These are phyloP conservation scores for Botrytis galanthina DNA, from an alignment of 2,329 filamentous ascomycete genomes.

Conservation along the genomic window DNA sequence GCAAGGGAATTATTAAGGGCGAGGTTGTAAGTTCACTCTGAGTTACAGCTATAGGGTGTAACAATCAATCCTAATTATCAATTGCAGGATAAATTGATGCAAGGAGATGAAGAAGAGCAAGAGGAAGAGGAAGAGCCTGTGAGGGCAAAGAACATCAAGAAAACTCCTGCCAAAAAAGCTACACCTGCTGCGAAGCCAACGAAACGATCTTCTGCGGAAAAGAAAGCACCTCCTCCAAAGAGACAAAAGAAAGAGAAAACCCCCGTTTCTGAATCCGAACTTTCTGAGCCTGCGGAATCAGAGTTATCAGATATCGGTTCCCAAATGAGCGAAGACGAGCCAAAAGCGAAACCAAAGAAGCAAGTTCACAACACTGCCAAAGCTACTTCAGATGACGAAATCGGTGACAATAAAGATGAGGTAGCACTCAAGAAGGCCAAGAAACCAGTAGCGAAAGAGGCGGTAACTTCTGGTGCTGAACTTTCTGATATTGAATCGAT, in stretches of 20 bases:
- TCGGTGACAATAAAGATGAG: slow-evolving; percentile 16
- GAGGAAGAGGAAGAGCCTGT: slow-evolving; percentile 49
- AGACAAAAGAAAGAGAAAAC: slow-evolving; percentile 36
- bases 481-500: slow-evolving; percentile 12
- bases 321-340: slow-evolving; percentile 26
- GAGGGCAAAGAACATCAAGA: slow-evolving; percentile 9
- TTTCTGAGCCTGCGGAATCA: slow-evolving; percentile 9
- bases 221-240: slow-evolving; percentile 40
- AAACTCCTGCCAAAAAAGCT: slow-evolving; percentile 3
- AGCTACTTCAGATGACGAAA: background rate
- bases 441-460: background rate
- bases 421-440: background rate
- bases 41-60: background rate
- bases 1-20: slow-evolving; percentile 56
- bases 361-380: background rate
- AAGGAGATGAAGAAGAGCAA: slow-evolving; percentile 24
- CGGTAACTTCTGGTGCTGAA: background rate
- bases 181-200: slow-evolving; percentile 43
- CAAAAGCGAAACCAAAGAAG: slow-evolving; percentile 18
- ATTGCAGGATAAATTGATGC: slow-evolving; percentile 20
- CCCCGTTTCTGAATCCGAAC: slow-evolving; percentile 21
- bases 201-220: slow-evolving; percentile 42
- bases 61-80: background rate
- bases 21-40: slow-evolving; percentile 47
- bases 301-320: slow-evolving; percentile 21